These are phyloP conservation scores for Zymoseptoria brevis DNA, from an alignment of 2,329 filamentous ascomycete species.

Conservation along the genomic window DNA sequence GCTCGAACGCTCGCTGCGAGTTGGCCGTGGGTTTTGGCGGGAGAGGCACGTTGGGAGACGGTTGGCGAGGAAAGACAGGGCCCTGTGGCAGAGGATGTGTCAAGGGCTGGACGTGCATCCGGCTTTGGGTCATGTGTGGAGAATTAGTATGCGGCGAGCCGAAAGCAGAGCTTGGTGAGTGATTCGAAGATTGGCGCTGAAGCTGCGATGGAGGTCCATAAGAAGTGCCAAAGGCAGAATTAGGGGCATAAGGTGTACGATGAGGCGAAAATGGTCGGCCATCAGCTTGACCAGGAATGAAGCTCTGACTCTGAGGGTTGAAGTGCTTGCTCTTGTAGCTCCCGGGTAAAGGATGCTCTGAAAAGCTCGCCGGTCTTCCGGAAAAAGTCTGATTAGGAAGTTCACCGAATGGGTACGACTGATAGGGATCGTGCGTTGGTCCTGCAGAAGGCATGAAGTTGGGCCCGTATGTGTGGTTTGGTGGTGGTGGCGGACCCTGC, in stretches of 20 bases:
- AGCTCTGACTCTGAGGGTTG: constrained; percentile 89
- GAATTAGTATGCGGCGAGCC: constrained; percentile 18
- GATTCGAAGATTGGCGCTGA: constrained; percentile 26
- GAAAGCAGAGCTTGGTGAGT: constrained; percentile 23
- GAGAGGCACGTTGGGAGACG: constrained; percentile 27
- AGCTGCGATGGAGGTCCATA: constrained; percentile 13
- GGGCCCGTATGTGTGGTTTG: constrained; percentile 9
- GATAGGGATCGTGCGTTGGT: constrained; percentile 31
- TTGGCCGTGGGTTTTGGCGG: constrained; percentile 24
- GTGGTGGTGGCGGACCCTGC: background rate
- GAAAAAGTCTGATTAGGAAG: constrained; percentile 62
- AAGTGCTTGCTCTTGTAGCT: constrained; percentile 80
- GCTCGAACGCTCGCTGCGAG: constrained; percentile 2
- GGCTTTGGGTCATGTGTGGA: constrained; percentile 12
- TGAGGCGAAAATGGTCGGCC: constrained; percentile 20
- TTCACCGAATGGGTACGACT: constrained; percentile 67
- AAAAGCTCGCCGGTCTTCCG: constrained; percentile 62
- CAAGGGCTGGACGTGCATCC: constrained; percentile 18
- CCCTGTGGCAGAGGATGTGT: constrained; percentile 31
- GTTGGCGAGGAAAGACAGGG: constrained; percentile 30
- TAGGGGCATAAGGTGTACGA: constrained; percentile 3
- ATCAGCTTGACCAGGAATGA: constrained; percentile 57
- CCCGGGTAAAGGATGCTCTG: constrained; percentile 74
- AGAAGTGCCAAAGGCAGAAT: constrained; percentile 4
- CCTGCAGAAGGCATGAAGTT: constrained; percentile 24